These are phyloP conservation scores for Ustilago vetiveriae DNA, from an alignment of 1,284 basidiomycete species.

Conservation along the genomic window DNA sequence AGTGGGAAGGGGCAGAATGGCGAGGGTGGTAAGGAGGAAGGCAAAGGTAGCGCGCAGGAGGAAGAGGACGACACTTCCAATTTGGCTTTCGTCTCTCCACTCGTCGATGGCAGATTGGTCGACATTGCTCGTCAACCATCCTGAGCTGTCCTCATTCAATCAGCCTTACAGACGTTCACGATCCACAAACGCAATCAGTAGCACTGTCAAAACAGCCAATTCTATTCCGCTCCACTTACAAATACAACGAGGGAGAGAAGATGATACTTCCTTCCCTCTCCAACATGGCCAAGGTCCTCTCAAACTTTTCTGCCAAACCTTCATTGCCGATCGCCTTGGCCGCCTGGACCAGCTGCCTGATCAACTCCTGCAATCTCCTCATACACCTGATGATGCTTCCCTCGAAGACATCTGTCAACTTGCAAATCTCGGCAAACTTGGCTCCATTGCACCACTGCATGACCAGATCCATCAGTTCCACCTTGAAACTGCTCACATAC, in stretches of 20 bases:
- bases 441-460: slow-evolving; percentile 96
- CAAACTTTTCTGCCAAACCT: slow-evolving; percentile 75
- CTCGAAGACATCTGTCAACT: slow-evolving; percentile 96
- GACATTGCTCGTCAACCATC: slow-evolving; percentile 38
- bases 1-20: neutral
- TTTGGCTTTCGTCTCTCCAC: slow-evolving; percentile 53
- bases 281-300: slow-evolving; percentile 52
- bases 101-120: slow-evolving; percentile 54
- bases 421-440: slow-evolving; percentile 95
- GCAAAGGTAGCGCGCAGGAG: neutral
- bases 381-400: slow-evolving; percentile 85
- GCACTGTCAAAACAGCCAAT: too few species aligned
- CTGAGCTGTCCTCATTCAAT: neutral
- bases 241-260: slow-evolving; percentile 57
- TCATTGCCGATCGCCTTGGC: slow-evolving; percentile 95
- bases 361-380: slow-evolving; percentile 88
- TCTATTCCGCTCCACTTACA: slow-evolving; percentile 4
- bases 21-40: neutral
- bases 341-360: slow-evolving; percentile 93
- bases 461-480: slow-evolving; percentile 97
- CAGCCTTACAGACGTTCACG: too few species aligned
- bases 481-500: slow-evolving; percentile 95
- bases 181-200: slow-evolving; percentile 3
- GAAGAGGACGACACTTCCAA: slow-evolving; percentile 31
- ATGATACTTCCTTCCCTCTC: slow-evolving; percentile 65